phyloP scores from a whole-genome alignment of 2,329 filamentous ascomycete genomes.

The Pestalotiopsis sp. region DNA sequence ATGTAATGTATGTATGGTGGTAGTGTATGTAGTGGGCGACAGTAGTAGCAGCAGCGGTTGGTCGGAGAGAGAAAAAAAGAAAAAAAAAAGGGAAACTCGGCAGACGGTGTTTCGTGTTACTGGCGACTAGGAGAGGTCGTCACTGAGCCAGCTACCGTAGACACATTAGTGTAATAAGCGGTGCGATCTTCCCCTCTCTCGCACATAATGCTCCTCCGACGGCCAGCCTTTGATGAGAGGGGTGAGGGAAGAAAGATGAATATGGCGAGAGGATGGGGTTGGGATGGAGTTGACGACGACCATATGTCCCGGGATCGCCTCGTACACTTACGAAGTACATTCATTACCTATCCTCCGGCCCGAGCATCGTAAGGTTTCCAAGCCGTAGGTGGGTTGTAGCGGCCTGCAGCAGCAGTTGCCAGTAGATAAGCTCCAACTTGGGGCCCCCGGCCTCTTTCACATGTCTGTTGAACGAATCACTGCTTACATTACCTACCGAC shows the following conservation, averaged over 20 bases:
- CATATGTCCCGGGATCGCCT: background rate
- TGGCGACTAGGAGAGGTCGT: background rate
- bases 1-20: background rate
- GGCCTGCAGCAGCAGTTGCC: background rate
- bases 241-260: background rate
- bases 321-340: background rate
- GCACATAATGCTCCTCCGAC: background rate
- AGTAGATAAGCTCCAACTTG: background rate
- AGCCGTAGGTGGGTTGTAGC: background rate
- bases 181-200: background rate
- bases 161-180: background rate
- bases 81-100: background rate
- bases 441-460: background rate
- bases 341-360: background rate
- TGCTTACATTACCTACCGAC: too few species aligned
- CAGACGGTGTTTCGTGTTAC: background rate
- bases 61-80: background rate
- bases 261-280: background rate
- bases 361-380: background rate
- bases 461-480: background rate
- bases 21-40: background rate
- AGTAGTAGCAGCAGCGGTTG: background rate
- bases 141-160: background rate
- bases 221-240: background rate
- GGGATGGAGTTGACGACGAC: background rate